A percentile compares a stretch with the other conserved stretches of the same genome.
Evolutionary conservation across 176 grass and related monocot genomes (phyloP).

Genomic region (Aegilops umbellulata): DNA sequence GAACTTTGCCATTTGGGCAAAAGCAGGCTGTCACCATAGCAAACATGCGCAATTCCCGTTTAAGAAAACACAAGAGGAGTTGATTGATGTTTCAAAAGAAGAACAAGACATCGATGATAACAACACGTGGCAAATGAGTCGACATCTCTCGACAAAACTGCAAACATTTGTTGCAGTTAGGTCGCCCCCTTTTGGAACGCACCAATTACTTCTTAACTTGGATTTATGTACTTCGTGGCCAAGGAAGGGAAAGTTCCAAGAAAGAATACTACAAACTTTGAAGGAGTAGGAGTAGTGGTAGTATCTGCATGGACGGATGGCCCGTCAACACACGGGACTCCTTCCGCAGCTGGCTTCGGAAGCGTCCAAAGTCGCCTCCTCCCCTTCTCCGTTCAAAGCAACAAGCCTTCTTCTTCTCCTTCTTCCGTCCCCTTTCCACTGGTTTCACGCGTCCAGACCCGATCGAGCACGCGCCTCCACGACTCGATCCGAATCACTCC

Average conservation of each 20-base stretch:
- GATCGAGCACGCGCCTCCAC: neutral
- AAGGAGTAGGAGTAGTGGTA: neutral
- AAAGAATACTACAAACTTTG: too few relatives aligned
- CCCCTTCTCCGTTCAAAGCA: slow-evolving; percentile 43
- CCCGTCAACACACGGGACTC: neutral
- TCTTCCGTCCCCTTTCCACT: neutral
- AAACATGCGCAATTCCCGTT: too few relatives aligned
- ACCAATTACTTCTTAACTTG: neutral
- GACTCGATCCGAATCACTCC: neutral
- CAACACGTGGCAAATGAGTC: neutral
- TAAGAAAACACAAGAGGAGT: too few relatives aligned
- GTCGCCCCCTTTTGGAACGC: neutral
- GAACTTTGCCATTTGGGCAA: too few relatives aligned
- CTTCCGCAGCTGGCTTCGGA: neutral
- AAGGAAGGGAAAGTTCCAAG: too few relatives aligned
- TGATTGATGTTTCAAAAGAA: too few relatives aligned
- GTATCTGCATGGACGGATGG: neutral
- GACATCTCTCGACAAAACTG: neutral
- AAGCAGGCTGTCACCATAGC: too few relatives aligned
- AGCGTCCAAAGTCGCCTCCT: slow-evolving; percentile 40
- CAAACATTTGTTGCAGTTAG: neutral
- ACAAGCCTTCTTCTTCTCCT: neutral
- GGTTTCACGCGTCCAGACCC: neutral
- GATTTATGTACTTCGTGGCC: neutral
- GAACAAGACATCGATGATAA: neutral